Evolutionary conservation across 106 monocot genomes (phyloP).

Genomic region (Acorus gramineus): DNA sequence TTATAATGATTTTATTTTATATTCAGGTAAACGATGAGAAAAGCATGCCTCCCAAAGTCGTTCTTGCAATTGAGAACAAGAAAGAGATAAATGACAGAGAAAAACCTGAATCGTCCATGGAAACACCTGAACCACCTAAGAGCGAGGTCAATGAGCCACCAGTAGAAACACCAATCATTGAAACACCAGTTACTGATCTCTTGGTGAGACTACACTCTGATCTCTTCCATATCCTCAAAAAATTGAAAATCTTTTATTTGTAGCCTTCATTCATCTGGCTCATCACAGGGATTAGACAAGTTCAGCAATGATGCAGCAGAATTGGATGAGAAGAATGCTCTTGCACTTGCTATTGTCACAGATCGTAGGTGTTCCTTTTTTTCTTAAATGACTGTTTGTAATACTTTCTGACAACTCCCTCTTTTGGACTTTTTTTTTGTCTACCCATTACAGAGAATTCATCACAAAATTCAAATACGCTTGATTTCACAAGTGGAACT

Average conservation of each 20-base stretch:
- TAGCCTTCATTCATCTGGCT: background rate
- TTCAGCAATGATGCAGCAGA: constrained; percentile 10
- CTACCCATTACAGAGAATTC: constrained; percentile 19
- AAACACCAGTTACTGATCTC: constrained; percentile 33
- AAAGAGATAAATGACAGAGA: constrained; percentile 15
- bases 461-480: constrained; percentile 4
- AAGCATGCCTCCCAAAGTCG: constrained; percentile 13
- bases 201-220: constrained; percentile 19
- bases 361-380: constrained; percentile 10
- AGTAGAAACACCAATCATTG: constrained; percentile 18
- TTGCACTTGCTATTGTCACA: constrained; percentile 24
- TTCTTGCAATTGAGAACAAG: constrained; percentile 31
- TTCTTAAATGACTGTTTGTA: background rate
- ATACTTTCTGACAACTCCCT: background rate
- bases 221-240: too few species aligned
- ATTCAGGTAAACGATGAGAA: constrained; percentile 18
- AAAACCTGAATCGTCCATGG: constrained; percentile 4
- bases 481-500: constrained; percentile 9
- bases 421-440: background rate
- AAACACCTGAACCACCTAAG: constrained; percentile 9
- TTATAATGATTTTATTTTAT: background rate
- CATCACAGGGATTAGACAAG: constrained; percentile 37
- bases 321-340: constrained; percentile 33
- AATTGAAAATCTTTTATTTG: background rate
- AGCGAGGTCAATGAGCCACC: constrained; percentile 9